A percentile compares a stretch with the other conserved stretches of the same genome.
These are phyloP conservation scores for Rhododendron ferrugineum DNA, from an alignment of 148 eudicot genomes.

Conservation along the genomic window DNA sequence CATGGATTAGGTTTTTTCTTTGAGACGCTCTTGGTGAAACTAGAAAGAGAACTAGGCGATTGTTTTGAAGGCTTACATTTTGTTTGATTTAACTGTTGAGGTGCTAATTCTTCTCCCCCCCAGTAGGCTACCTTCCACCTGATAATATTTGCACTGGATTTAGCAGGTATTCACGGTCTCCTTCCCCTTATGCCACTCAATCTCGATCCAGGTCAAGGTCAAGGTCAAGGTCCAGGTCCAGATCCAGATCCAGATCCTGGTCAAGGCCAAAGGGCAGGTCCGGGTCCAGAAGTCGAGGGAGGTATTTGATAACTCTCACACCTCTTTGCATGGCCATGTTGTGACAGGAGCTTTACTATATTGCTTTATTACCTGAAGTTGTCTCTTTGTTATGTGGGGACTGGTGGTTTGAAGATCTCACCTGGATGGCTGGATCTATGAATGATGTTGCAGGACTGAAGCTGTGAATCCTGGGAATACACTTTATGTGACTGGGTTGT, in stretches of 20 bases:
- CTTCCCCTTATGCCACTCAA: slow-evolving; percentile 47
- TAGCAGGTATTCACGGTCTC: slow-evolving; percentile 58
- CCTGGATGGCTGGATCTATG: neutral
- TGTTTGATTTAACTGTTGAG: neutral
- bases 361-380: neutral
- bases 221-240: slow-evolving; percentile 51
- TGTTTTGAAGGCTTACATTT: neutral
- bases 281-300: slow-evolving; percentile 61
- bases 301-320: slow-evolving; percentile 35
- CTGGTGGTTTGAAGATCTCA: neutral
- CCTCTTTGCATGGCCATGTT: neutral
- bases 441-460: slow-evolving; percentile 44
- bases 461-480: slow-evolving; percentile 70
- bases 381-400: neutral
- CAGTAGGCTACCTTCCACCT: neutral
- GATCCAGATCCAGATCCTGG: slow-evolving; percentile 46
- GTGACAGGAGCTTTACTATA: neutral
- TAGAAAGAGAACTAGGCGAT: neutral
- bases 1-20: neutral
- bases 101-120: neutral
- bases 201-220: slow-evolving; percentile 53
- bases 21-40: neutral
- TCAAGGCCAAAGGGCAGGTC: slow-evolving; percentile 50
- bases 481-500: slow-evolving; percentile 90
- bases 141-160: neutral